phyloP scores from a whole-genome alignment of 2,329 filamentous ascomycete genomes.

The Huntiella decipiens region DNA sequence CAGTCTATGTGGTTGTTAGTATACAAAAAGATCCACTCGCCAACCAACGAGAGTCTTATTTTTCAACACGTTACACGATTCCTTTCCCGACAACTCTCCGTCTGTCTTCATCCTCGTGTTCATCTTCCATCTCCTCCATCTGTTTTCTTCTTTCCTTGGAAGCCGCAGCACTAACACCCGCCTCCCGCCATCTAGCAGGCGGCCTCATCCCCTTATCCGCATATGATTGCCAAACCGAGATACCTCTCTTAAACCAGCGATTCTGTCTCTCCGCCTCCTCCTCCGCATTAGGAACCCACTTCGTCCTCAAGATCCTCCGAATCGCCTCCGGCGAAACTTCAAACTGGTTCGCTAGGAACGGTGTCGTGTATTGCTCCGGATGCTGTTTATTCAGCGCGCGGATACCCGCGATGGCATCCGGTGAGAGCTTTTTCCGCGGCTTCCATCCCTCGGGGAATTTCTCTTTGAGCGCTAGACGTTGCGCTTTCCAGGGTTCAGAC shows the following conservation, averaged over 20 bases:
- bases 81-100: not conserved
- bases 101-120: not conserved
- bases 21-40: not conserved
- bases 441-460: conserved; percentile 75
- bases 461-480: conserved; percentile 53
- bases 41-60: not conserved
- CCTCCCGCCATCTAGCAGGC: conserved; percentile 38
- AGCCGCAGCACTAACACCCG: conserved; percentile 23
- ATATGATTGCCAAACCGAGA: conserved; percentile 38
- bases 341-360: conserved; percentile 57
- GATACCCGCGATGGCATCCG: conserved; percentile 81
- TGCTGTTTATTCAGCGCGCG: conserved; percentile 61
- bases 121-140: not conserved
- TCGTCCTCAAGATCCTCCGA: conserved; percentile 64
- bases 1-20: not conserved
- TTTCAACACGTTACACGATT: not conserved
- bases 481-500: conserved; percentile 43
- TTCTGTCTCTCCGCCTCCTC: conserved; percentile 38
- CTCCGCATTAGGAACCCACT: conserved; percentile 44
- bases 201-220: conserved; percentile 43
- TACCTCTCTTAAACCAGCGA: conserved; percentile 43
- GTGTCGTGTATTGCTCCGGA: conserved; percentile 57
- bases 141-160: conserved; percentile 5
- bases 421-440: conserved; percentile 72
- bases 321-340: conserved; percentile 75